phyloP scores from a whole-genome alignment of 2,329 filamentous ascomycete genomes.

The Lasiodiplodia gonubiensis region DNA sequence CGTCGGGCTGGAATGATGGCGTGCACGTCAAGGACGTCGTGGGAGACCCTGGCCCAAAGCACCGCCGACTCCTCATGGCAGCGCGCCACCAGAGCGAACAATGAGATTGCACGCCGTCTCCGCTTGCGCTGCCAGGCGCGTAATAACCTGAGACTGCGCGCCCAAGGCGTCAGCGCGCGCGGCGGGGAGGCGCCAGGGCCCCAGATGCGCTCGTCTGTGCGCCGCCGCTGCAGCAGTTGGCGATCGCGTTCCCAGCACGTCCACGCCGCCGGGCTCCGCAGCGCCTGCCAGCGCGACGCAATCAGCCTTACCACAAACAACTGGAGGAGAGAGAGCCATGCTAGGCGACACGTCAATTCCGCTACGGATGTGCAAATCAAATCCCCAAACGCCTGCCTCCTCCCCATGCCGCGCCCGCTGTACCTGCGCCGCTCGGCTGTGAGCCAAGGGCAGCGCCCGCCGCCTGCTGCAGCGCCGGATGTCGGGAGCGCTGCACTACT shows the following conservation, averaged over 20 bases:
- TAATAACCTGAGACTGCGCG: constrained; percentile 24
- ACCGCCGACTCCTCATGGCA: constrained; percentile 13
- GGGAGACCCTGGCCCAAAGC: constrained; percentile 25
- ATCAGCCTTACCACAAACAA: constrained; percentile 18
- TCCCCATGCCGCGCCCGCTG: neutral
- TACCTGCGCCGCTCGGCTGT: constrained; percentile 21
- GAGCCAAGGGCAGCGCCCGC: constrained; percentile 20
- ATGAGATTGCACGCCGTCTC: constrained; percentile 20
- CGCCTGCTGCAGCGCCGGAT: constrained; percentile 6
- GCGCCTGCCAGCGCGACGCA: neutral
- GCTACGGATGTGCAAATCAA: constrained; percentile 15
- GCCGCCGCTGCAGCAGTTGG: constrained; percentile 14
- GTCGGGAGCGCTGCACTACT: constrained; percentile 14
- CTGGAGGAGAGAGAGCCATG: constrained; percentile 2
- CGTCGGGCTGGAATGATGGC: constrained; percentile 26
- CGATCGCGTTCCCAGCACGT: constrained; percentile 4
- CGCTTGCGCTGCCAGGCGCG: constrained; percentile 20
- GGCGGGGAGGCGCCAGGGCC: constrained; percentile 25
- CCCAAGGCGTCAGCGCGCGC: constrained; percentile 24
- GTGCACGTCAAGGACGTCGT: constrained; percentile 20
- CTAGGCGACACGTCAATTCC: constrained; percentile 11
- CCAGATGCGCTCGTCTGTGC: constrained; percentile 25
- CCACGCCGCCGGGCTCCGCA: constrained; percentile 18
- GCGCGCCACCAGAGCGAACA: constrained; percentile 23
- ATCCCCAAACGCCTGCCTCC: neutral